Percentiles rank a stretch among this genome's conserved stretches.
These are phyloP conservation scores for Aphanomyces invadans DNA, from an alignment of 352 stramenopile species.

Conservation along the genomic window DNA sequence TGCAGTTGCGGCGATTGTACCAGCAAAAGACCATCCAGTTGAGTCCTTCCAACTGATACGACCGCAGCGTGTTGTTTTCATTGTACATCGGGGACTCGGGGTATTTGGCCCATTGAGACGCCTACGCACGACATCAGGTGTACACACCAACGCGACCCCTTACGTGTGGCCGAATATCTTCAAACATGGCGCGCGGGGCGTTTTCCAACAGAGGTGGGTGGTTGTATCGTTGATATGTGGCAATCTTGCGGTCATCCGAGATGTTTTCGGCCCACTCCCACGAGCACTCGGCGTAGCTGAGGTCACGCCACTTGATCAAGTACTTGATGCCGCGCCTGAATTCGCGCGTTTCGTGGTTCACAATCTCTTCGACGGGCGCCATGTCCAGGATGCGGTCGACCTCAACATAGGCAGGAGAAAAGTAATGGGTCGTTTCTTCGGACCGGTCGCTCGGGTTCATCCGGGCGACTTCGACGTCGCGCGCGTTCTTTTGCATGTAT, in stretches of 20 bases:
- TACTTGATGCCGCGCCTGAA: conserved; percentile 85
- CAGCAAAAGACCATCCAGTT: conserved; percentile 98
- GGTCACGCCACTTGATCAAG: conserved; percentile 87
- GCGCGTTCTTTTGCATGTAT: conserved; percentile 83
- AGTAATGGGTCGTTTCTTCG: conserved; percentile 68
- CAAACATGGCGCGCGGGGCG: conserved; percentile 70
- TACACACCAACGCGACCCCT: neutral
- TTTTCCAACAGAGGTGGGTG: conserved; percentile 78
- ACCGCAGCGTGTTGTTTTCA: conserved; percentile 91
- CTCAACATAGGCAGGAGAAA: conserved; percentile 76
- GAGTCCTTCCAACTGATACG: conserved; percentile 98
- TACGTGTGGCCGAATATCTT: conserved; percentile 52
- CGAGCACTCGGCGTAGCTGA: conserved; percentile 83
- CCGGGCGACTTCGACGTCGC: conserved; percentile 61
- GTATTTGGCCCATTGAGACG: conserved; percentile 81
- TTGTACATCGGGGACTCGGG: conserved; percentile 85
- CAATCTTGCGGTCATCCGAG: conserved; percentile 85
- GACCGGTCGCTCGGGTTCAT: conserved; percentile 23
- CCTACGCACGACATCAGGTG: conserved; percentile 31
- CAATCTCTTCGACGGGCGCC: conserved; percentile 66
- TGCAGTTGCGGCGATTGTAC: conserved; percentile 94
- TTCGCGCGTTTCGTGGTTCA: conserved; percentile 42
- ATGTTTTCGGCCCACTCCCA: conserved; percentile 88
- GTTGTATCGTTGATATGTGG: conserved; percentile 78
- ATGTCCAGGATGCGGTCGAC: conserved; percentile 71